Evolutionary conservation across 148 eudicot species (phyloP).

Genomic region (Tetragonia tetragonoides): DNA sequence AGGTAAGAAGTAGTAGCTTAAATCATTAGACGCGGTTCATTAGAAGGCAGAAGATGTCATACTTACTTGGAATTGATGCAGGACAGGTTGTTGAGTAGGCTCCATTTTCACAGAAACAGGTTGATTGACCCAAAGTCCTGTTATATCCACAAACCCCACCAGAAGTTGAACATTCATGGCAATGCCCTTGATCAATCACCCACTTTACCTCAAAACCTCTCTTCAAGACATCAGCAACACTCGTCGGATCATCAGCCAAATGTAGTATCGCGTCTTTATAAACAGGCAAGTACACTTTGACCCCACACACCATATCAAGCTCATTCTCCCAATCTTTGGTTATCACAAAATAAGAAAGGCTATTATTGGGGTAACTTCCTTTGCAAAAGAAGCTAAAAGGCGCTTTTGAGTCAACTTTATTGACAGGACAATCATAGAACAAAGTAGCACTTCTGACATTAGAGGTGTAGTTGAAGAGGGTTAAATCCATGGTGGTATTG

Average conservation of each 20-base stretch:
- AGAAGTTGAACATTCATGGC: conserved; percentile 7
- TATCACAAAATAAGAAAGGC: conserved; percentile 9
- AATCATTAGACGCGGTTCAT: too few species aligned
- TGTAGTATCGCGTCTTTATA: background rate
- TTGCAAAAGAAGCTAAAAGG: conserved; percentile 16
- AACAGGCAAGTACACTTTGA: conserved; percentile 9
- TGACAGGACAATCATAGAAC: conserved; percentile 11
- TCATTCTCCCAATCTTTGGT: background rate
- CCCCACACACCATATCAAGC: background rate
- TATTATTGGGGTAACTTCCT: background rate
- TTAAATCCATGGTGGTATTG: conserved; percentile 16
- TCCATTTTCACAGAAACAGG: conserved; percentile 21
- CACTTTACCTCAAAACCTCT: conserved; percentile 22
- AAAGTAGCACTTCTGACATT: background rate
- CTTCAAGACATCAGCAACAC: conserved; percentile 5
- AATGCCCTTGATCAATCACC: conserved; percentile 22
- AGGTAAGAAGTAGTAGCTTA: too few species aligned
- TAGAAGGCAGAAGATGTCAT: background rate
- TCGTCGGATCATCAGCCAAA: background rate
- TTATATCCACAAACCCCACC: conserved; percentile 24
- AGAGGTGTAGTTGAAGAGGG: conserved; percentile 20
- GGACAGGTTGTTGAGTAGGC: conserved; percentile 2
- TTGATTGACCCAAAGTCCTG: background rate
- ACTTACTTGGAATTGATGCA: conserved; percentile 14
- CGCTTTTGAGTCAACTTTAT: background rate